Evolutionary conservation across 768 basidiomycete genomes (phyloP).

Genomic region (Agaricus subrufescens): DNA sequence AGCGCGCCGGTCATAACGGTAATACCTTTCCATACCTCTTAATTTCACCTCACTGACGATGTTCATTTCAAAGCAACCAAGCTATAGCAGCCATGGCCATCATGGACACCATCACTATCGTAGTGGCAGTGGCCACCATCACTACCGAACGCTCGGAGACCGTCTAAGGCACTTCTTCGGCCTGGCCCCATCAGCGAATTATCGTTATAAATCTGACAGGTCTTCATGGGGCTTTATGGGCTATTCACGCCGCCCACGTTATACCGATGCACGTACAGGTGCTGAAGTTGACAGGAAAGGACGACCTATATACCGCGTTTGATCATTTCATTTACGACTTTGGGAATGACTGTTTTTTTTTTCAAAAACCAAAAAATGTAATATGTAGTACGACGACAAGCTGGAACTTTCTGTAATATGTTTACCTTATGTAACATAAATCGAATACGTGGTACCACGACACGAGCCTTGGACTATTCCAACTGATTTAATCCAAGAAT

Average conservation of each 20-base stretch:
- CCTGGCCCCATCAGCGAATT: slow-evolving; percentile 33
- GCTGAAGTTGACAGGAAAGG: slow-evolving; percentile 53
- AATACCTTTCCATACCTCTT: neutral
- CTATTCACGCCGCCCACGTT: slow-evolving; percentile 42
- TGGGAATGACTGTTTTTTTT: neutral
- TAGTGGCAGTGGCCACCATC: neutral
- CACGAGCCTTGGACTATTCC: too few relatives aligned
- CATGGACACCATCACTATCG: slow-evolving; percentile 19
- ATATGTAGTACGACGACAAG: neutral
- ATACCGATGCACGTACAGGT: slow-evolving; percentile 45
- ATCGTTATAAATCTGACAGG: slow-evolving; percentile 38
- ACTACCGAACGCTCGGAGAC: slow-evolving; percentile 26
- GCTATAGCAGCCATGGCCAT: slow-evolving; percentile 17
- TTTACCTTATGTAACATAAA: neutral
- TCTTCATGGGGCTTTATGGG: slow-evolving; percentile 55
- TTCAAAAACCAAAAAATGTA: neutral
- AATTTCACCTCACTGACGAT: neutral
- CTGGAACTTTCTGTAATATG: neutral
- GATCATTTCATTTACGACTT: slow-evolving; percentile 6
- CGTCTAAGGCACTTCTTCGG: slow-evolving; percentile 53
- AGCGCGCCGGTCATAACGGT: slow-evolving; percentile 3
- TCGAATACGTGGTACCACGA: too few relatives aligned
- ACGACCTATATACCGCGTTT: slow-evolving; percentile 47
- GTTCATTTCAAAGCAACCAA: slow-evolving; percentile 2
- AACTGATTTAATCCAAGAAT: too few relatives aligned